These are phyloP conservation scores for Pseudisothecium myosuroides DNA, from an alignment of 225 moss, liverwort and hornwort genomes.

Conservation along the genomic window DNA sequence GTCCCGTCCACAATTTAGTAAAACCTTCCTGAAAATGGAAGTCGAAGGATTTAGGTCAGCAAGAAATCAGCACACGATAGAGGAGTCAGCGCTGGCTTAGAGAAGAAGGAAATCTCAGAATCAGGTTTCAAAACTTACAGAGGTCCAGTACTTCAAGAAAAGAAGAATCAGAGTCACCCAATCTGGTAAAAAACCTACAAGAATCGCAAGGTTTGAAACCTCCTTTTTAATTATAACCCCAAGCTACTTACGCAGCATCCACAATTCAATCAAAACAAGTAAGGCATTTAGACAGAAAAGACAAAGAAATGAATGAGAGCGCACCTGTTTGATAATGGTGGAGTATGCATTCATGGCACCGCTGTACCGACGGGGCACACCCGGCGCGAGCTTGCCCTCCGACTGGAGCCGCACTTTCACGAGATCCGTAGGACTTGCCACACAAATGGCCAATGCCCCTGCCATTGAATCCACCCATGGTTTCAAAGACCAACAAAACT, in stretches of 20 bases:
- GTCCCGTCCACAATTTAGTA: slow-evolving; percentile 82
- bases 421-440: slow-evolving; percentile 95
- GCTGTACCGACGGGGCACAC: slow-evolving; percentile 83
- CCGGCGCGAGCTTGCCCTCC: slow-evolving; percentile 85
- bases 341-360: slow-evolving; percentile 97
- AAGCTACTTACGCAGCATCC: neutral
- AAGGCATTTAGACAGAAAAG: neutral
- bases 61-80: neutral
- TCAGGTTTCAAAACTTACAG: neutral
- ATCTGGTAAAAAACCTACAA: neutral
- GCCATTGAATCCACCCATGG: neutral
- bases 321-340: slow-evolving; percentile 79
- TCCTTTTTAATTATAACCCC: neutral
- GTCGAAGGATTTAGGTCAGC: neutral
- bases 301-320: neutral
- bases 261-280: neutral
- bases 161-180: neutral
- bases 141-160: neutral
- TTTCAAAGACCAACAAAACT: neutral
- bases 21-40: slow-evolving; percentile 64
- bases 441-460: slow-evolving; percentile 84
- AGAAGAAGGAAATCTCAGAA: neutral
- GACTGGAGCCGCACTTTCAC: slow-evolving; percentile 99
- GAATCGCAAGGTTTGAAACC: neutral
- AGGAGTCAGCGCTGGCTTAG: neutral